Evolutionary conservation across 139 green algal genomes (phyloP).

Genomic region (Chlorella ohadii): DNA sequence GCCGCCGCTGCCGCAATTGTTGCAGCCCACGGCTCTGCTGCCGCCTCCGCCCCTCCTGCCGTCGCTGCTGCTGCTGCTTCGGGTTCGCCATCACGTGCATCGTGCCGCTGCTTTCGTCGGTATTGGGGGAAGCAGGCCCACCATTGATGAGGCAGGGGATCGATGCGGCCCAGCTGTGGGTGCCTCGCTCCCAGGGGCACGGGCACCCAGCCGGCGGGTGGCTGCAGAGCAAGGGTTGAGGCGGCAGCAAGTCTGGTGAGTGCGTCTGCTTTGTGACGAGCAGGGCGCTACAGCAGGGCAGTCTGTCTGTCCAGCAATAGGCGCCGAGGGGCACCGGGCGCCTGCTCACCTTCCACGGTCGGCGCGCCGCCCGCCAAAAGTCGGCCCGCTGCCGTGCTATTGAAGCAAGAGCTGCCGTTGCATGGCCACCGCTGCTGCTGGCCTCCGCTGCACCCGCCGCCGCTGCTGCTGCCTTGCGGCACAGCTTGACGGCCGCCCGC

Average conservation of each 20-base stretch:
- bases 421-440: neutral
- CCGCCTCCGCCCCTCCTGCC: neutral
- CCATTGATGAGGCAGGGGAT: neutral
- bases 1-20: neutral
- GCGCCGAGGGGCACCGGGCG: too few species aligned
- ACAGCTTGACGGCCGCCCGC: neutral
- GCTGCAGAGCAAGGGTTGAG: neutral
- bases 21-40: neutral
- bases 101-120: neutral
- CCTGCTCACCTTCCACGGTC: conserved; percentile 1
- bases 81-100: neutral
- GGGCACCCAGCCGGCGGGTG: neutral
- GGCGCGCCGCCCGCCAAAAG: conserved; percentile 18
- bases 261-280: neutral
- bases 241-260: neutral
- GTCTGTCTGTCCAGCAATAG: too few species aligned
- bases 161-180: neutral
- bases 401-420: neutral
- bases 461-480: neutral
- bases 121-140: conserved; percentile 7
- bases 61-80: neutral
- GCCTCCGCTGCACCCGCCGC: neutral
- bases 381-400: neutral
- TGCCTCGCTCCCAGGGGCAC: neutral
- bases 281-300: too few species aligned